Evolutionary conservation across 2,329 filamentous ascomycete species (phyloP).

Genomic region (Ceratocystis lukuohia): DNA sequence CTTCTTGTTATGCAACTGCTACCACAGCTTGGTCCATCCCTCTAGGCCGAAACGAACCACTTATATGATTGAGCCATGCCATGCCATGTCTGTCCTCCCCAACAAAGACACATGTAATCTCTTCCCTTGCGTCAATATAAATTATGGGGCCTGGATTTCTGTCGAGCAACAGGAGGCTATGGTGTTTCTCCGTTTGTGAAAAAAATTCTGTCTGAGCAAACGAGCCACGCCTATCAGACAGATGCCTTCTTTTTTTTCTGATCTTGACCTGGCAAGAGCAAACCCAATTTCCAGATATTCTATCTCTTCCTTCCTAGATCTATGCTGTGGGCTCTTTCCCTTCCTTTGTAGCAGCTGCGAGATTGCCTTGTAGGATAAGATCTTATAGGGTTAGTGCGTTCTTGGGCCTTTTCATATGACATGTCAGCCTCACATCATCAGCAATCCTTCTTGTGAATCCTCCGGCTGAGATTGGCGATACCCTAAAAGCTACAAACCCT

Average conservation of each 20-base stretch:
- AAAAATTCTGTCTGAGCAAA: neutral
- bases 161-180: neutral
- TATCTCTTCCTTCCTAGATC: neutral
- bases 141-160: neutral
- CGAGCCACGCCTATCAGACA: neutral
- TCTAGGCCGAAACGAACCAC: neutral
- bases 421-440: constrained; percentile 1
- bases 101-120: neutral
- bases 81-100: neutral
- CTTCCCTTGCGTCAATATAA: neutral
- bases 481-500: neutral
- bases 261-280: neutral
- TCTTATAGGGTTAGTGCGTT: neutral
- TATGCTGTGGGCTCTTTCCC: neutral
- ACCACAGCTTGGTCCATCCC: neutral
- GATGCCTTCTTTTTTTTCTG: neutral
- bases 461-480: neutral
- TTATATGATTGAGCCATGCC: neutral
- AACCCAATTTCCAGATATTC: neutral
- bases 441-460: neutral
- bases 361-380: neutral
- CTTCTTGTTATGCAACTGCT: neutral
- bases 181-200: neutral
- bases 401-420: neutral
- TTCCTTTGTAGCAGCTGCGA: neutral